Evolutionary conservation across 2,329 filamentous ascomycete species (phyloP), one percentile per base, ranked within the genome.

Genomic region (Pseudogymnoascus sp.): DNA sequence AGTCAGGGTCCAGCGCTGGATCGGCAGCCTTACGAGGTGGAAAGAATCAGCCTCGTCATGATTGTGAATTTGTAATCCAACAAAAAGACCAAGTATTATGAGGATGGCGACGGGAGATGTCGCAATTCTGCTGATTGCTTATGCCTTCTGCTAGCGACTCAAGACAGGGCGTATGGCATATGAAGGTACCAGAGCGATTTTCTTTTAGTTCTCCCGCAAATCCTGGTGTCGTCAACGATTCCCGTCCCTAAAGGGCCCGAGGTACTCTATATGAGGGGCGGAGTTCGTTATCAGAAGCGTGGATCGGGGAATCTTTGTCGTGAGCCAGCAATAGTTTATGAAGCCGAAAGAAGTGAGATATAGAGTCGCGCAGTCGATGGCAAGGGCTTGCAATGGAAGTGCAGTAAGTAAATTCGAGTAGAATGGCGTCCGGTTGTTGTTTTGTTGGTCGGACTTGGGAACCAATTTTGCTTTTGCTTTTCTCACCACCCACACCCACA

Each of bases 41-140:
- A 95, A 60, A 95, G 83, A 66, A 95, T 82, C 72, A 95, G 80
- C 78, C 90, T 90, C 78, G 90, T 90, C 80, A 82, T 86, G 71
- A 65, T 72, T 70, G 25, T 39, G 57, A 39, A 53, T 53, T 53
- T 53, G 47, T 53, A 53, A 53, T 53, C 47, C 47, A 14, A 53
- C 47, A 53, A 53, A 43, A 43, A 35, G 47, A 53, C 47, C 28
- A 53, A 53, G 47, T 53, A 53, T 53, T 53, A 53, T 53, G 47
- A 33, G 28, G 47, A 53, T 53, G 28, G 47, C 12, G 47, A 53
- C 47, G n/a, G 47, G 47, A 12, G 15, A 53, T 53, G 47, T 53
- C 47, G 47, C 47, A 53, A 53, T 35, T 53, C 47, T 53, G 47
- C n/a, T 20, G n/a, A 53, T 33, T 53, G 47, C 47, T 53, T 53